Evolutionary conservation across 2,329 filamentous ascomycete species (phyloP).

Genomic region (Fusarium acutatum): DNA sequence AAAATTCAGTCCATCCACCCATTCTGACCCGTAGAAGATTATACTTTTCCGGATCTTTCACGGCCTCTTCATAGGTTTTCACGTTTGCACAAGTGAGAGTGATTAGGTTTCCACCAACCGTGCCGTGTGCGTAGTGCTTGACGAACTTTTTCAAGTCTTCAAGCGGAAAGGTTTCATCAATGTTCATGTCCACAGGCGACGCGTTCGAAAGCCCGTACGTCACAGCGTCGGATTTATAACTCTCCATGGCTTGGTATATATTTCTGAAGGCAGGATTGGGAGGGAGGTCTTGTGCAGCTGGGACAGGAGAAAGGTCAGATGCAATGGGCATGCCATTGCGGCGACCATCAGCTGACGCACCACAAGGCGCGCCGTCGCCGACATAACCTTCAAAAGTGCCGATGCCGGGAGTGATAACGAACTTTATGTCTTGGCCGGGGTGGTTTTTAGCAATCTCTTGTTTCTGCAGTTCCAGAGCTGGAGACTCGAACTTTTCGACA

Average conservation of each 20-base stretch:
- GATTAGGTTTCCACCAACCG: not conserved
- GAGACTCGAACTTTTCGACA: not conserved
- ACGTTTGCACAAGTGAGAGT: not conserved
- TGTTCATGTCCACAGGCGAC: not conserved
- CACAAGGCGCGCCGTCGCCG: not conserved
- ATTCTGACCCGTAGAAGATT: not conserved
- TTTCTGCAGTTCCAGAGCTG: not conserved
- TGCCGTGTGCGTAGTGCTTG: not conserved
- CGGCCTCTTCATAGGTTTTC: not conserved
- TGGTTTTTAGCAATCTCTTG: fast-evolving
- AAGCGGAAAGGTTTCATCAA: not conserved
- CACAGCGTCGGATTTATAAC: not conserved
- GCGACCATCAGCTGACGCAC: not conserved
- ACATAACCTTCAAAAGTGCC: not conserved
- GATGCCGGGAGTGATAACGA: not conserved
- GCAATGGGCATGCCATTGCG: not conserved
- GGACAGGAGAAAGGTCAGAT: not conserved
- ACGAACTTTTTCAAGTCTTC: not conserved
- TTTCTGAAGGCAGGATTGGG: not conserved
- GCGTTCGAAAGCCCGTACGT: not conserved
- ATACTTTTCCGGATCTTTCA: not conserved
- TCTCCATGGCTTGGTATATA: not conserved
- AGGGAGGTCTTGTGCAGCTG: not conserved
- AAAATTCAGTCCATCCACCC: not conserved
- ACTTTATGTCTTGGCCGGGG: not conserved